phyloP scores from a whole-genome alignment of 176 grass and related monocot genomes.

The Pontederia crassipes region DNA sequence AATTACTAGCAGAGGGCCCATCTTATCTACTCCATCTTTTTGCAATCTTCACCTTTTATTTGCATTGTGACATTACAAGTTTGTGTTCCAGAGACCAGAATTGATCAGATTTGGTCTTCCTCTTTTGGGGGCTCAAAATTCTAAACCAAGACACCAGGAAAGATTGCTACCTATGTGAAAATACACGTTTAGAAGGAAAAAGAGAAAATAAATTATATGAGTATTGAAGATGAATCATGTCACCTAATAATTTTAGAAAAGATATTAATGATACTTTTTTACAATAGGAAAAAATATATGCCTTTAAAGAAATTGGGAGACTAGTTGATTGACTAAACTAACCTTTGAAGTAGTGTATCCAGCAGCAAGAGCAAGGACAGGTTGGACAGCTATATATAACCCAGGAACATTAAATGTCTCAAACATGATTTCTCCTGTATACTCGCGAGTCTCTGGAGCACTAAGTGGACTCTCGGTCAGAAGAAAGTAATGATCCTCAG shows the following conservation, averaged over 20 bases:
- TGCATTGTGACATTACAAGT: too few relatives aligned
- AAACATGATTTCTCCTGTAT: slow-evolving; percentile 97
- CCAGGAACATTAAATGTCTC: slow-evolving; percentile 97
- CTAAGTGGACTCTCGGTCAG: slow-evolving; percentile 88
- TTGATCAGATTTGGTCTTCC: too few relatives aligned
- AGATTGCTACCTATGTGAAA: too few relatives aligned
- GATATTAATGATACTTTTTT: too few relatives aligned
- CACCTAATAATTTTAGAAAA: neutral
- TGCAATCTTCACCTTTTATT: too few relatives aligned
- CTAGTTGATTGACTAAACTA: slow-evolving; percentile 12
- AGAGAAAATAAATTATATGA: neutral
- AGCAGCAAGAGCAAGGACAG: slow-evolving; percentile 85
- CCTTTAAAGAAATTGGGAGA: neutral
- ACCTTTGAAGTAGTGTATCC: slow-evolving; percentile 97
- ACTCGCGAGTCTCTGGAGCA: slow-evolving; percentile 80
- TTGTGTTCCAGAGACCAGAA: too few relatives aligned
- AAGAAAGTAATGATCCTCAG: slow-evolving; percentile 93
- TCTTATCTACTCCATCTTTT: too few relatives aligned
- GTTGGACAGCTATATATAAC: slow-evolving; percentile 81
- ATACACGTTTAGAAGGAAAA: neutral
- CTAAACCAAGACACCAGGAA: too few relatives aligned
- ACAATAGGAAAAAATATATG: neutral
- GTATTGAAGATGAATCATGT: neutral
- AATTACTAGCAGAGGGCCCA: too few relatives aligned
- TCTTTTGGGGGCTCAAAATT: too few relatives aligned